Evolutionary conservation across 2,329 filamentous ascomycete genomes (phyloP), one percentile per base, ranked within the genome.

Genomic region (Hypoxylon rubiginosum): DNA sequence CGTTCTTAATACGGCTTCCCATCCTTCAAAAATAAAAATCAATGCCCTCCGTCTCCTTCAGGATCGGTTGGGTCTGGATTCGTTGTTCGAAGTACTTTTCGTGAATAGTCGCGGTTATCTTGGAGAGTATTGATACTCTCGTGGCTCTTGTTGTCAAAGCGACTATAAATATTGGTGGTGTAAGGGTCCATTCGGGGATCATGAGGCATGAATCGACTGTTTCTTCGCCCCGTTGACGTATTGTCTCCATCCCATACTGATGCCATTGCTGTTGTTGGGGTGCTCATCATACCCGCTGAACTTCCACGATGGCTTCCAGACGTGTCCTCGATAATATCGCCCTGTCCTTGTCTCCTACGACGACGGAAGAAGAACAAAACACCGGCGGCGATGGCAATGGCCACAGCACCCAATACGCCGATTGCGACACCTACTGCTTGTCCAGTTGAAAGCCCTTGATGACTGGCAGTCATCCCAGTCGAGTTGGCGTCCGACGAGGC

Each of bases 31-130:
- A 17, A 15, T 28, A 48, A 8, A 56, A 53, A 49, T 51, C 30
- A 56, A 45, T 52, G 19, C 28, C n/a, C 36, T 52, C 15, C 32
- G 9, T 43, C 41, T 64, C 48, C 67, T 74, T 72, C 76, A 15
- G 77, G 69, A 34, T 79, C 75, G 13, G 77, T 78, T 0, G 86
- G 86, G 70, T 90, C 88, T 3, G 88, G 88, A 72, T 91, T 91
- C 30, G 82, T 88, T 8, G 88, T 87, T 68, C 88, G 82, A n/a
- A 91, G 80, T 7, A 90, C 86, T 72, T 85, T 82, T 68, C 88
- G 81, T 41, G 88, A 90, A 73, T 91, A 91, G 70, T 91, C 88
- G 63, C 88, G 87, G 66, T 90, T 87, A 73, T 91, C 88, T 61
- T 85, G 85, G 4, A 91, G 78, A 1, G 88, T 90, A 70, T 86